Evolutionary conservation across 1,139 yeast genomes (phyloP), one percentile per base, ranked within the genome.

Genomic region (Pichia sp.): DNA sequence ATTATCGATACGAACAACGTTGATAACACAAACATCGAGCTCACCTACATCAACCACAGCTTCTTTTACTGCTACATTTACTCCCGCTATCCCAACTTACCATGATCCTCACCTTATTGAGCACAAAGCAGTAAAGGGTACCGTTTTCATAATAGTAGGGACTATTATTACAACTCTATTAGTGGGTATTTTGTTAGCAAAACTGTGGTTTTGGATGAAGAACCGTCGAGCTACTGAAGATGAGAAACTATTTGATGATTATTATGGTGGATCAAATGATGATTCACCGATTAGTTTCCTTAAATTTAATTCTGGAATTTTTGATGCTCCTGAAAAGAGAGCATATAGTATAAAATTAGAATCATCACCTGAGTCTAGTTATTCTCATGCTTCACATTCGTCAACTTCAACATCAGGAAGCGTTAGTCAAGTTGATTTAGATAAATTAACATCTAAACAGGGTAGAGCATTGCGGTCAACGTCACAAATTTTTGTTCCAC

Each of bases 121-220:
- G n/a, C 42, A 62, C 5, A 40, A 45, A 4, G 50, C 62, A 34
- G 66, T 69, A 1, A 54, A 58, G 28, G 67, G 67, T 28, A 54
- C 72, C 17, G 67, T 71, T n/a, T 71, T 72, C 51, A 67, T 71
- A 18, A 57, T 68, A 1, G 59, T 68, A 10, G 77, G 74, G 1
- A 61, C 61, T 0, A 53, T 69, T 9, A 42, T 70, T 3, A 60
- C 61, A 3, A 52, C 61, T 6, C 23, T 62, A 3, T 44, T 68
- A 4, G 34, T 59, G 10, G 45, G 55, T 7, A 36, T 63, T 3
- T 40, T 59, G 3, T 21, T 50, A 5, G 59, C 58, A 41, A 55
- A 66, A 38, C 36, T 65, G 5, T 49, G 56, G 17, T 47, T 54
- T 9, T 60, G 58, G 51, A 19, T 62, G 24, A 48, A 52, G 22